These are phyloP conservation scores for Naegleria fowleri DNA, from an alignment of 208 protist species.

Conservation along the genomic window DNA sequence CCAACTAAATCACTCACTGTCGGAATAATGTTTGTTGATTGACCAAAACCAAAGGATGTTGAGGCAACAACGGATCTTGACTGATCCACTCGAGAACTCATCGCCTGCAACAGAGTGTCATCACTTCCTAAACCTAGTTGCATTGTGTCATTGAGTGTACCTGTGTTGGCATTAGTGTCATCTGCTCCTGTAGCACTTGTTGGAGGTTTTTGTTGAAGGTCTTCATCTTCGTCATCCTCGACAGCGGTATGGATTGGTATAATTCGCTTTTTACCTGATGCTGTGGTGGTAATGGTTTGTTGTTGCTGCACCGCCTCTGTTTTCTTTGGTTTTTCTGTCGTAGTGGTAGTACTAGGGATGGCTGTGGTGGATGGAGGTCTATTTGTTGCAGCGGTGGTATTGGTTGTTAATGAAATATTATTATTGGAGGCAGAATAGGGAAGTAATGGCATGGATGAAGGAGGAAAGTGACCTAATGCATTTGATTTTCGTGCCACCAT, in stretches of 20 bases:
- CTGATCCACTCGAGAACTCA: background rate
- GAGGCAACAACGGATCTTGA: background rate
- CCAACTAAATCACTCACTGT: background rate
- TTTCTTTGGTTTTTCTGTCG: background rate
- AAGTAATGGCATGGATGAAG: too few relatives aligned
- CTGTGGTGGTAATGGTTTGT: background rate
- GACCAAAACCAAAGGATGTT: background rate
- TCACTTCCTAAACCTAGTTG: background rate
- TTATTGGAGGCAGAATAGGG: too few relatives aligned
- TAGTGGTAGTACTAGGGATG: too few relatives aligned
- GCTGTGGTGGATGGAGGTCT: too few relatives aligned
- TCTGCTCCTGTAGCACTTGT: background rate
- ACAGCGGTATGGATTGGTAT: background rate
- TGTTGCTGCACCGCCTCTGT: background rate
- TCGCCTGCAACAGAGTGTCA: background rate
- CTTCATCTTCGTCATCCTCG: background rate
- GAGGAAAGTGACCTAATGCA: too few relatives aligned
- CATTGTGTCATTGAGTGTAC: background rate
- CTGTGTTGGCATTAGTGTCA: background rate
- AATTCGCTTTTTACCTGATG: slow-evolving; percentile 6
- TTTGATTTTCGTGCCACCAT: too few relatives aligned
- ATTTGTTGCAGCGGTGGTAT: too few relatives aligned
- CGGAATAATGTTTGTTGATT: background rate
- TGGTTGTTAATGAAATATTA: too few relatives aligned
- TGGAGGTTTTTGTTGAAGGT: background rate